Conservation (phyloP, 2,329 filamentous ascomycete species). For the Trichophyton verrucosum region DNA sequence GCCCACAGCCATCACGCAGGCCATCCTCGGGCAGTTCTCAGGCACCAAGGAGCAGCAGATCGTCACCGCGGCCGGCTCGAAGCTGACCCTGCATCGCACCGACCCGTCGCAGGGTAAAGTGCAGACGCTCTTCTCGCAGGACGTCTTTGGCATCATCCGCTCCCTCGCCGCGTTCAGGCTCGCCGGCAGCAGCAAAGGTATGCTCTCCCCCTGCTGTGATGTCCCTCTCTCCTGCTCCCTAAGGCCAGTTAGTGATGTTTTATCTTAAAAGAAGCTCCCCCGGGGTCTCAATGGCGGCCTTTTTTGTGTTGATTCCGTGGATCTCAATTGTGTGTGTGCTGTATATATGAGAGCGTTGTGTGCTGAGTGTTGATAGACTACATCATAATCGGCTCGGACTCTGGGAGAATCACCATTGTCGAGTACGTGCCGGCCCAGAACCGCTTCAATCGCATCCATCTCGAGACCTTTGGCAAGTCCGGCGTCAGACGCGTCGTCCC, state of each 20-base stretch:
- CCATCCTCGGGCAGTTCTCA: conserved; percentile 87
- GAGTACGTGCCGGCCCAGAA: conserved; percentile 83
- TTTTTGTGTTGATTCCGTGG: too few species aligned
- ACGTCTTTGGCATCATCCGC: conserved; percentile 92
- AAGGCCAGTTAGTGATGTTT: conserved; percentile 56
- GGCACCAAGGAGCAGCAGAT: conserved; percentile 98
- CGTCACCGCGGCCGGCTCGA: conserved; percentile 81
- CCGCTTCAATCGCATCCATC: conserved; percentile 74
- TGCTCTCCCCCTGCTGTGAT: conserved; percentile 29
- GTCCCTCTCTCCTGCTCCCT: conserved; percentile 7
- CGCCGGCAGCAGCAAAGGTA: conserved; percentile 92
- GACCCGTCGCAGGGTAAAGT: conserved; percentile 78
- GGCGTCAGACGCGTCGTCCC: conserved; percentile 86
- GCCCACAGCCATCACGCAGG: conserved; percentile 77
- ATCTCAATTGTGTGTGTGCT: not conserved
- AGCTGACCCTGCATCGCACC: conserved; percentile 74
- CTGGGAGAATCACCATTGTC: conserved; percentile 83
- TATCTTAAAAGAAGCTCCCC: conserved; percentile 38
- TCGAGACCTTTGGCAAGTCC: conserved; percentile 97
- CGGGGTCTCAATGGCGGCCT: conserved; percentile 33
- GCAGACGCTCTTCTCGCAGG: conserved; percentile 72
- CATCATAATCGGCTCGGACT: conserved; percentile 89
- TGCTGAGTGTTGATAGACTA: conserved; percentile 58
- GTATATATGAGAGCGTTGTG: conserved; percentile 11
- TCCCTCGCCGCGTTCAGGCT: conserved; percentile 79